Conservation (phyloP, 2,329 filamentous ascomycete genomes). For the Cercospora sp. region DNA sequence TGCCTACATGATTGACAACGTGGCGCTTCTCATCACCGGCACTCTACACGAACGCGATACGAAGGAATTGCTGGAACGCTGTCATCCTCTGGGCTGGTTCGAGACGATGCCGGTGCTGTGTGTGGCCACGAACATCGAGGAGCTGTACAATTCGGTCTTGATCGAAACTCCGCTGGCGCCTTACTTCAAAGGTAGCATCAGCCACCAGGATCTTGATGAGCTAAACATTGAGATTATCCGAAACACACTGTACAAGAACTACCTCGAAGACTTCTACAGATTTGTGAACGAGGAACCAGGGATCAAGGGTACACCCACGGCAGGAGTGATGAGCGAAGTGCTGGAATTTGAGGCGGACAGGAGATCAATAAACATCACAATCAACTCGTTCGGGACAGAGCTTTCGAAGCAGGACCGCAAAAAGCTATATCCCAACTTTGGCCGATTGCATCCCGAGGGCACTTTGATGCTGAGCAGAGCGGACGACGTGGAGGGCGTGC, state of each 20-base stretch:
- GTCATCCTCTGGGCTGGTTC: constrained; percentile 97
- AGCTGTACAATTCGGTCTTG: constrained; percentile 95
- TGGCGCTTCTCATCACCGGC: constrained; percentile 94
- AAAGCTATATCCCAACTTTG: constrained; percentile 93
- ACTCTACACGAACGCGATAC: constrained; percentile 97
- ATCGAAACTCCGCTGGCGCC: constrained; percentile 94
- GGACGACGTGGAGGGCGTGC: constrained; percentile 91
- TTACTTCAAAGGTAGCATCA: constrained; percentile 96
- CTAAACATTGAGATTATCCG: constrained; percentile 99
- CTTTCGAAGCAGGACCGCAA: constrained; percentile 89
- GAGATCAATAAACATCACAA: constrained; percentile 96
- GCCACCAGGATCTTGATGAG: constrained; percentile 95
- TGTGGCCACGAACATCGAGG: constrained; percentile 97
- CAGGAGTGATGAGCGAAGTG: constrained; percentile 93
- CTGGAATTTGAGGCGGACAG: constrained; percentile 96
- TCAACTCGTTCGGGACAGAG: constrained; percentile 98
- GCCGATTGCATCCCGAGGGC: constrained; percentile 88
- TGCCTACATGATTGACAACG: constrained; percentile 99
- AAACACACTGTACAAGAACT: constrained; percentile 99
- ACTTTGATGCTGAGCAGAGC: constrained; percentile 92
- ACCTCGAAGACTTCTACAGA: constrained; percentile 93
- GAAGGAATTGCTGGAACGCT: constrained; percentile 88
- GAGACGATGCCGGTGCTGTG: constrained; percentile 98
- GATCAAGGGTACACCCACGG: constrained; percentile 82
- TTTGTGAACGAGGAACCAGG: constrained; percentile 91